Percentiles rank a stretch among this genome's conserved stretches.
Conservation (phyloP, 2,329 filamentous ascomycete species). For the Xylogone sp. region DNA sequence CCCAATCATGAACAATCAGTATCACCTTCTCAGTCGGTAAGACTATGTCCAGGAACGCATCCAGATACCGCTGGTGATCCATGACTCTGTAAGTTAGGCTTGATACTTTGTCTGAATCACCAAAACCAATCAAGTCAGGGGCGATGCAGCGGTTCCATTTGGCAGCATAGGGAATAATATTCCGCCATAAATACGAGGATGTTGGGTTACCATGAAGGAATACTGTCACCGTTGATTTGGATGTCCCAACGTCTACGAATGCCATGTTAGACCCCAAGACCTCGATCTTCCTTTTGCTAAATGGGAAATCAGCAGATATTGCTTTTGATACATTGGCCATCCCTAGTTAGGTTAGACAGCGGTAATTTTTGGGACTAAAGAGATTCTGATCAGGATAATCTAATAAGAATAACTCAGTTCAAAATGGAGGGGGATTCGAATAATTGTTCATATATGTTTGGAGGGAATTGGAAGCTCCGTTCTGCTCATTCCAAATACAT, state of each 20-base stretch:
- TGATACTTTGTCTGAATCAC: background rate
- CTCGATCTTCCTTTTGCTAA: background rate
- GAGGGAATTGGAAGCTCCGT: too few species aligned
- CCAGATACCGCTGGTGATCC: background rate
- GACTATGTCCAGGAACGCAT: background rate
- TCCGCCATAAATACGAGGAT: background rate
- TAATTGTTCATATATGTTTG: too few species aligned
- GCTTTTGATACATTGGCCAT: too few species aligned
- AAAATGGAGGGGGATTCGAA: too few species aligned
- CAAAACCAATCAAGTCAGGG: background rate
- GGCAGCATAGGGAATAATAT: background rate
- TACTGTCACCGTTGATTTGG: background rate
- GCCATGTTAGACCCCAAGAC: background rate
- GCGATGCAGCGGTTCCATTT: background rate
- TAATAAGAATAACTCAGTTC: too few species aligned
- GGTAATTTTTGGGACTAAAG: too few species aligned
- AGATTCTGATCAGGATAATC: too few species aligned
- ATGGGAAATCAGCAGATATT: background rate
- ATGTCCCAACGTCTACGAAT: background rate
- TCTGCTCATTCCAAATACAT: too few species aligned
- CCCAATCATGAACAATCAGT: background rate
- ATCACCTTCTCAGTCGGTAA: background rate
- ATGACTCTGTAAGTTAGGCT: background rate
- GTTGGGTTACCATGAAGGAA: slow-evolving; percentile 1
- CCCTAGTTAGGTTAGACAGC: too few species aligned